A percentile compares a stretch with the other conserved stretches of the same genome.
These are phyloP conservation scores for Lachancea dasiensis DNA, from an alignment of 805 yeast genomes.

Conservation along the genomic window DNA sequence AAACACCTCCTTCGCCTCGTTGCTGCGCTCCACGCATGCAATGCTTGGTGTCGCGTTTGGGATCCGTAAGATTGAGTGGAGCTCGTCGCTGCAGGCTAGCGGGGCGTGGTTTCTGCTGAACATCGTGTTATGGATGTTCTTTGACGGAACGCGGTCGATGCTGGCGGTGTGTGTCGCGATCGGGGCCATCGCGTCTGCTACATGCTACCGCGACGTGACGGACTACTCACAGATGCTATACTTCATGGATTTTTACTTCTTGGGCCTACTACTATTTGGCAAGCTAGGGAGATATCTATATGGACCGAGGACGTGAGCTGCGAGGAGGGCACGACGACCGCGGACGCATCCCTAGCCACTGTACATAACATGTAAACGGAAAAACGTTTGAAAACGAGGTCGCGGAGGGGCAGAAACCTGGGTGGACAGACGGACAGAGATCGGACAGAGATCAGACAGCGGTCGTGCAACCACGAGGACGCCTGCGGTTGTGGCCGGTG, in stretches of 20 bases:
- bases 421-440: too few species aligned
- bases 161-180: conserved; percentile 34
- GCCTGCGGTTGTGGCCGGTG: too few species aligned
- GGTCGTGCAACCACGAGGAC: too few species aligned
- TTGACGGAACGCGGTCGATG: conserved; percentile 55
- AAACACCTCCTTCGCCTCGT: conserved; percentile 18
- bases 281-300: conserved; percentile 57
- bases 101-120: conserved; percentile 57
- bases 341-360: too few species aligned
- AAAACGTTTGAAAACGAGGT: too few species aligned
- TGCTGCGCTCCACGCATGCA: conserved; percentile 37
- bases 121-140: conserved; percentile 59
- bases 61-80: conserved; percentile 64
- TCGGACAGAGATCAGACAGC: too few species aligned
- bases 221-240: conserved; percentile 21
- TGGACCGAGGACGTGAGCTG: conserved; percentile 10
- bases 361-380: conserved; percentile 5
- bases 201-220: conserved; percentile 19
- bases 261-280: conserved; percentile 62
- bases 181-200: conserved; percentile 23
- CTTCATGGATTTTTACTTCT: conserved; percentile 50
- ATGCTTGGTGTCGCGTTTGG: conserved; percentile 69
- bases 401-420: too few species aligned
- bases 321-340: too few species aligned
- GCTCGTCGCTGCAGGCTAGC: conserved; percentile 57